phyloP scores from a whole-genome alignment of 768 basidiomycete genomes.

The Hortiboletus flavorubellus region DNA sequence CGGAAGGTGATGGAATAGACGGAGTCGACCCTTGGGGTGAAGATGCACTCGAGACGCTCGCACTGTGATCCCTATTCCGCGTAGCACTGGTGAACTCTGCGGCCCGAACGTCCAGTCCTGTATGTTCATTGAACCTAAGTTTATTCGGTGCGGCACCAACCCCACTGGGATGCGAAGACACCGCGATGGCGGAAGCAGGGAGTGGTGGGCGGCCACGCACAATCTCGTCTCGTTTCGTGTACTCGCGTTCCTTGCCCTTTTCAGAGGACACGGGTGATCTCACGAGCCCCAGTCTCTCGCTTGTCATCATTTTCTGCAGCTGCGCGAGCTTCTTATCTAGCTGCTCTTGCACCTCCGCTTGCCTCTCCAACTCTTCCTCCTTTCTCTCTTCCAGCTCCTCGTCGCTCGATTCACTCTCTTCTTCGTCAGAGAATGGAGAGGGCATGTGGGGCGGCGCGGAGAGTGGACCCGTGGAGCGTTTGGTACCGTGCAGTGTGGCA shows the following conservation, averaged over 20 bases:
- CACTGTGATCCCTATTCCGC: conserved; percentile 56
- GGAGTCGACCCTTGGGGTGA: conserved; percentile 79
- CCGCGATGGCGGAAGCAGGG: conserved; percentile 11
- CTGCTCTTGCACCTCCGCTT: conserved; percentile 63
- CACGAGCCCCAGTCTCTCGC: conserved; percentile 69
- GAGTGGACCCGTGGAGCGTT: conserved; percentile 25
- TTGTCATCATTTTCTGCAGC: conserved; percentile 70
- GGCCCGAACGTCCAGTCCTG: conserved; percentile 33
- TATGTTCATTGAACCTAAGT: conserved; percentile 13
- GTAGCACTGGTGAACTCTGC: conserved; percentile 28
- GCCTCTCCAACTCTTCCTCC: conserved; percentile 69
- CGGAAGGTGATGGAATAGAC: conserved; percentile 72
- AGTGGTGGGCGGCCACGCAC: conserved; percentile 43
- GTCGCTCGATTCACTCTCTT: conserved; percentile 53
- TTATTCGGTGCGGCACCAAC: conserved; percentile 28
- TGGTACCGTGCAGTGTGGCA: conserved; percentile 58
- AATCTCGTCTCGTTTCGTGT: conserved; percentile 13
- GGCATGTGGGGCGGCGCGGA: conserved; percentile 36
- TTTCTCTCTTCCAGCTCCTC: conserved; percentile 52
- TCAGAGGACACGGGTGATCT: conserved; percentile 31
- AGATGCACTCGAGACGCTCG: conserved; percentile 69
- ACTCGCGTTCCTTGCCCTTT: conserved; percentile 37
- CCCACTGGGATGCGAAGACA: background rate
- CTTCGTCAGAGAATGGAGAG: conserved; percentile 53
- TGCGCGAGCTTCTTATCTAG: conserved; percentile 66